These are phyloP conservation scores for Wallacemonas collosoma DNA, from an alignment of 208 protist species.

Conservation along the genomic window DNA sequence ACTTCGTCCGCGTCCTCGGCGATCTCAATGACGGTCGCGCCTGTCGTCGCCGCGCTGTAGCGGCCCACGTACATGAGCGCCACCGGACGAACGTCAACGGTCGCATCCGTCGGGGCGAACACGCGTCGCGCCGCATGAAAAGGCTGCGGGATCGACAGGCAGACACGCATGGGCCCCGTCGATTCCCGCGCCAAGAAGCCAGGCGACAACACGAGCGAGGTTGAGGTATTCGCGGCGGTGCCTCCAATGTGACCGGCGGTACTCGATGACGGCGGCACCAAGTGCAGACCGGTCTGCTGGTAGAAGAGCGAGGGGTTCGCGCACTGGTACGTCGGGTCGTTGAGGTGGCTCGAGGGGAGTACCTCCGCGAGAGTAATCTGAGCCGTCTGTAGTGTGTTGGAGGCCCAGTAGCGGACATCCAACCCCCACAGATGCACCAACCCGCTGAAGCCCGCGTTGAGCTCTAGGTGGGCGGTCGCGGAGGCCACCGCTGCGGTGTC, in stretches of 20 bases:
- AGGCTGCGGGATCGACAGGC: constrained; percentile 66
- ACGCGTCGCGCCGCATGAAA: constrained; percentile 46
- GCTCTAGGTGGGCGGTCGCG: constrained; percentile 40
- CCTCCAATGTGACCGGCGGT: constrained; percentile 3
- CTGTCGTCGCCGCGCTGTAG: constrained; percentile 33
- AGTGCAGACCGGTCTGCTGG: constrained; percentile 34
- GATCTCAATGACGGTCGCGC: constrained; percentile 37
- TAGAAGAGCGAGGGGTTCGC: constrained; percentile 62
- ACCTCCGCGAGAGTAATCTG: constrained; percentile 48
- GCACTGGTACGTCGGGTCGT: constrained; percentile 56
- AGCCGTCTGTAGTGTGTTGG: constrained; percentile 44
- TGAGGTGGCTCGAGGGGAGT: constrained; percentile 31
- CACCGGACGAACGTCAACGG: constrained; percentile 46
- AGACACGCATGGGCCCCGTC: constrained; percentile 59
- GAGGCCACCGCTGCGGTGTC: not conserved
- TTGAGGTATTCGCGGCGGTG: not conserved
- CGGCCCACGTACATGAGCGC: constrained; percentile 59
- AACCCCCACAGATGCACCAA: constrained; percentile 61
- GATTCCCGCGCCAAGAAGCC: constrained; percentile 52
- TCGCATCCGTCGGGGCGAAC: constrained; percentile 37
- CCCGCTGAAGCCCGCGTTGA: constrained; percentile 65
- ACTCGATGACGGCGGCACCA: constrained; percentile 11
- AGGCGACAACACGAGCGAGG: constrained; percentile 50
- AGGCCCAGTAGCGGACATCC: constrained; percentile 56
- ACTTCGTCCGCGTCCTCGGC: constrained; percentile 56